Base-by-base conservation (phyloP, 139 green algal species). In the Bryopsis sp. region DNA sequence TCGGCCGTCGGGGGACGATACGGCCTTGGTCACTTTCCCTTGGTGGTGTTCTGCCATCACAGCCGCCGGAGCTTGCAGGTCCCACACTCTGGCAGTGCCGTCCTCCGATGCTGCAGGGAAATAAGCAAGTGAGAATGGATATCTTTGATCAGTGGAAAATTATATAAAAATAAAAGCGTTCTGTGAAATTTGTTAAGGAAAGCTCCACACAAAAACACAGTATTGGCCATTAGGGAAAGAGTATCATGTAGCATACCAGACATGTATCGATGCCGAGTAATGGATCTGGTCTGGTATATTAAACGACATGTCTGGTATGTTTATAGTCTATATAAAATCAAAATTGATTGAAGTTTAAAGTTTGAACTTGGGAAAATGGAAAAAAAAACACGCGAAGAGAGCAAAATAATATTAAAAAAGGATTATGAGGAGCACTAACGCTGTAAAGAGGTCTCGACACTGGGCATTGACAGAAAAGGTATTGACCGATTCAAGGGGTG, bases 81-180 rank as follows among this genome's bases (percentile, higher is more conserved):
- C 89, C 86, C 88, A 95, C 33, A 95, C 83, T 24, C 86, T 76
- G 0, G 78, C 83, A 0, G 78, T 91, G 39, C 75, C 74, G 60
- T 95, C 88, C 0, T 78, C 65, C 7, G 74, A 80, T 0, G 73
- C 84, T 47, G 77, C 65, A 74, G 1, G 11, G 4, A 54, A 33
- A 72, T 19, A 54, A 54, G 43, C 19, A 54, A 11, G n/a, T n/a
- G n/a, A n/a, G n/a, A n/a, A n/a, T n/a, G n/a, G n/a, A n/a, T n/a
- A n/a, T n/a, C n/a, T n/a, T n/a, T n/a, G n/a, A n/a, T n/a, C n/a
- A n/a, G n/a, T n/a, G n/a, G n/a, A n/a, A n/a, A n/a, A n/a, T n/a
- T n/a, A n/a, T n/a, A n/a, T n/a, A n/a, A n/a, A n/a, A n/a, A n/a
- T n/a, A n/a, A 54, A 19, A 11, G 15, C 43, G 19, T 26, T 11